These are phyloP conservation scores for Phallus indusiatus DNA, from an alignment of 768 basidiomycete species.

Conservation along the genomic window DNA sequence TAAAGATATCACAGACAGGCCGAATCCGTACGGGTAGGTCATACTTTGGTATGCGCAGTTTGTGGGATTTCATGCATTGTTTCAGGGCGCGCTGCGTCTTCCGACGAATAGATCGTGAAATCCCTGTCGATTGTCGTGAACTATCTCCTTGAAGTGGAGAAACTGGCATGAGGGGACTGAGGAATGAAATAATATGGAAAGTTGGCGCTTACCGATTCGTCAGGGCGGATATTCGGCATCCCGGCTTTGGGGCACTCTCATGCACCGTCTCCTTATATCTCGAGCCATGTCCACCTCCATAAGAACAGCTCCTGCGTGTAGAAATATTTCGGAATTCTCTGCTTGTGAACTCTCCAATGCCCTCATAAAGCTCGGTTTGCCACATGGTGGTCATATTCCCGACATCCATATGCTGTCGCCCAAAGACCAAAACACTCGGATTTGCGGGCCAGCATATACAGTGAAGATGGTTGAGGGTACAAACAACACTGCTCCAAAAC, in stretches of 20 bases:
- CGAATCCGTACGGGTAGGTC: constrained; percentile 64
- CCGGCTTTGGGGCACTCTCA: neutral
- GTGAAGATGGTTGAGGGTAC: constrained; percentile 66
- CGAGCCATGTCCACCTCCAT: constrained; percentile 1
- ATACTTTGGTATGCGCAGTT: constrained; percentile 51
- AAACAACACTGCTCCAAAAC: constrained; percentile 52
- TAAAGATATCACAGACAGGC: constrained; percentile 34
- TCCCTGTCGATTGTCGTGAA: neutral
- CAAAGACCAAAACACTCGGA: constrained; percentile 25
- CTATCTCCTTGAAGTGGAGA: neutral
- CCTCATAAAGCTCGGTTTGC: constrained; percentile 64
- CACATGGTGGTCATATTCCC: constrained; percentile 72
- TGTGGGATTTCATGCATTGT: constrained; percentile 64
- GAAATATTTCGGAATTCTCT: constrained; percentile 35
- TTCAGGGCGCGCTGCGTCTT: constrained; percentile 27
- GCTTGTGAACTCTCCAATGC: constrained; percentile 87
- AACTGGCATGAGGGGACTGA: neutral
- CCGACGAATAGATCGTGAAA: neutral
- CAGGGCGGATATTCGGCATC: too few relatives aligned
- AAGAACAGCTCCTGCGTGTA: neutral
- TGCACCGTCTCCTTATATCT: neutral
- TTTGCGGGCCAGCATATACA: constrained; percentile 80
- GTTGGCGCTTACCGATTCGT: too few relatives aligned
- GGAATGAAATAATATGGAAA: neutral
- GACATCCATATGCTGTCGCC: constrained; percentile 58